phyloP scores from a whole-genome alignment of 768 basidiomycete species.

The Amanita subjunquillea region DNA sequence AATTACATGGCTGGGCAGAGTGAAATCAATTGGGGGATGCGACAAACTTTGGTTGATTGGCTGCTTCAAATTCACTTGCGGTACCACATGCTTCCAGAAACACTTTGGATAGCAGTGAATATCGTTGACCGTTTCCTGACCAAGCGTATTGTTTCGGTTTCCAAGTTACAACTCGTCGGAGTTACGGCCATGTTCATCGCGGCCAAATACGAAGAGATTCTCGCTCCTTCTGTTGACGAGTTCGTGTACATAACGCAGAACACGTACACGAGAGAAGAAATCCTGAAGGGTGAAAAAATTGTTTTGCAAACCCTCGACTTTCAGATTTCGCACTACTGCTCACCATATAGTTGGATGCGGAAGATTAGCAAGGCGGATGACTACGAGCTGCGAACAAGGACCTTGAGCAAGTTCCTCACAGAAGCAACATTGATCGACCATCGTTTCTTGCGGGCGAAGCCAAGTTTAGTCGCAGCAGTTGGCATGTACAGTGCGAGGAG shows the following conservation, averaged over 20 bases:
- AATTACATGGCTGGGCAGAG: conserved; percentile 91
- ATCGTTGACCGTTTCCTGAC: conserved; percentile 90
- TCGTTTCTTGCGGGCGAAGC: conserved; percentile 88
- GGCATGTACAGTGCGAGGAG: conserved; percentile 93
- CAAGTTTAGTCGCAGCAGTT: conserved; percentile 87
- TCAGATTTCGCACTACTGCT: conserved; percentile 93
- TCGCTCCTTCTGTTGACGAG: conserved; percentile 95
- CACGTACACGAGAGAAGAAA: conserved; percentile 89
- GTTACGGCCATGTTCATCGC: conserved; percentile 99
- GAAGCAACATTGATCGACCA: conserved; percentile 92
- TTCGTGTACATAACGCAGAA: conserved; percentile 98
- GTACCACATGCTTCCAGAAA: conserved; percentile 99
- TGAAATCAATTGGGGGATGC: conserved; percentile 91
- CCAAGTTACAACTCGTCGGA: conserved; percentile 93
- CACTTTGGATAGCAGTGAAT: conserved; percentile 98
- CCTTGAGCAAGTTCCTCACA: conserved; percentile 93
- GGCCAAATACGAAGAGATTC: conserved; percentile 97
- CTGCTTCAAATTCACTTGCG: conserved; percentile 93
- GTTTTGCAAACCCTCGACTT: conserved; percentile 94
- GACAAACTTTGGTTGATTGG: conserved; percentile 97
- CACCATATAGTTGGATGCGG: conserved; percentile 98
- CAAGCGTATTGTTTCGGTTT: conserved; percentile 75
- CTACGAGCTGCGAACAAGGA: conserved; percentile 96
- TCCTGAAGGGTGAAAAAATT: conserved; percentile 96
- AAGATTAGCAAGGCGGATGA: conserved; percentile 98